Percentiles rank a stretch among this genome's conserved stretches.
Conservation (phyloP, 2,329 filamentous ascomycete species). For the Ophiostoma himal-ulmi region DNA sequence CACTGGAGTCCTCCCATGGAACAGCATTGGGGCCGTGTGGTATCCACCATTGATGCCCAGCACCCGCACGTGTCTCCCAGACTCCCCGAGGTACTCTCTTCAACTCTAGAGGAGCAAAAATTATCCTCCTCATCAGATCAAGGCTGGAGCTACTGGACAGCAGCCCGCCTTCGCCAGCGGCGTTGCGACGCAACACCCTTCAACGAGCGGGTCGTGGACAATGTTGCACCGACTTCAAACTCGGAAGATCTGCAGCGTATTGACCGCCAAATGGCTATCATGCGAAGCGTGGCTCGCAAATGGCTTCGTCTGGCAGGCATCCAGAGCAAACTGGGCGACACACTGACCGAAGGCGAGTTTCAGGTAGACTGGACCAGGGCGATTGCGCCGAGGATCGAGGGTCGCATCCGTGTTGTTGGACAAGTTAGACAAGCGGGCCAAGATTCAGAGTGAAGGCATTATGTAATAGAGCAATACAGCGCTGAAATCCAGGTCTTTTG, state of each 20-base stretch:
- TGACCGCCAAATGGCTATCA: slow-evolving; percentile 50
- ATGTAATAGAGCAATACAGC: neutral
- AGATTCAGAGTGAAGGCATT: neutral
- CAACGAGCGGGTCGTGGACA: slow-evolving; percentile 43
- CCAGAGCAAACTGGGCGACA: slow-evolving; percentile 46
- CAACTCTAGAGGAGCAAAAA: neutral
- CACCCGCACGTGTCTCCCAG: slow-evolving; percentile 44
- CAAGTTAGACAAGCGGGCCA: slow-evolving; percentile 26
- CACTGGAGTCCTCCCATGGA: slow-evolving; percentile 59
- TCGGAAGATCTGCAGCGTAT: slow-evolving; percentile 40
- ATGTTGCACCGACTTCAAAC: slow-evolving; percentile 35
- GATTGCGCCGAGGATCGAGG: slow-evolving; percentile 72
- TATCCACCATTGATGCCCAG: slow-evolving; percentile 51
- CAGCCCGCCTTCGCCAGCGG: slow-evolving; percentile 35
- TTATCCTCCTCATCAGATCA: neutral
- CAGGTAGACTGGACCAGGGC: slow-evolving; percentile 72
- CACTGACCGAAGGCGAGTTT: slow-evolving; percentile 53
- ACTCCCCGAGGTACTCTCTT: neutral
- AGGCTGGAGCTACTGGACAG: slow-evolving; percentile 37
- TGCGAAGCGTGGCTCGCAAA: slow-evolving; percentile 62
- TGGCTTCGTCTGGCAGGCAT: slow-evolving; percentile 68
- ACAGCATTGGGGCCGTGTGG: slow-evolving; percentile 61
- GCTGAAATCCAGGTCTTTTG: neutral
- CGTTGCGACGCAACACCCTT: slow-evolving; percentile 34
- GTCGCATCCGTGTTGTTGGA: slow-evolving; percentile 56